Conservation (phyloP, 2,329 filamentous ascomycete genomes). For the Fonsecaea multimorphosa region DNA sequence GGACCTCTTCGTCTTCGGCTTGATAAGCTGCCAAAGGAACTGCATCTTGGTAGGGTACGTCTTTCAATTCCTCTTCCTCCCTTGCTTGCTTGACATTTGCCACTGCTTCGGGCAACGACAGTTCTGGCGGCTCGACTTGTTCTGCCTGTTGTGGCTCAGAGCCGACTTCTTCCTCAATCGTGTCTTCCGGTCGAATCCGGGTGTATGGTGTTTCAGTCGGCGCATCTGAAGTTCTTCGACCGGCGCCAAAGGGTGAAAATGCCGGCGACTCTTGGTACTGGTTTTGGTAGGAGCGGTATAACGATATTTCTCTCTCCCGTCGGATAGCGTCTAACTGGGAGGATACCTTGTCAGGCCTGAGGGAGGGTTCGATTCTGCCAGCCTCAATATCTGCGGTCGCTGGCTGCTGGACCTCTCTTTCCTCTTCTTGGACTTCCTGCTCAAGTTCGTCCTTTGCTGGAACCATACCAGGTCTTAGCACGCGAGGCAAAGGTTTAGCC, state of each 20-base stretch:
- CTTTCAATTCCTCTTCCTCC: slow-evolving; percentile 37
- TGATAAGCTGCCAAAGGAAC: slow-evolving; percentile 53
- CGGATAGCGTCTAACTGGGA: slow-evolving; percentile 25
- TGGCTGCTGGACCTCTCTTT: not conserved
- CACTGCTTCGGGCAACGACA: slow-evolving; percentile 22
- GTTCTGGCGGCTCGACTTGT: slow-evolving; percentile 16
- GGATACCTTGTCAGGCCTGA: slow-evolving; percentile 20
- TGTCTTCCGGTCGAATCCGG: slow-evolving; percentile 19
- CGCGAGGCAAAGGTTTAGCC: slow-evolving; percentile 61
- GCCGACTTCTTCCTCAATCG: slow-evolving; percentile 27
- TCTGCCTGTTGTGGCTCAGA: not conserved
- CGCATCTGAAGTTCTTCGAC: slow-evolving; percentile 20
- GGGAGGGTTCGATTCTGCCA: slow-evolving; percentile 27
- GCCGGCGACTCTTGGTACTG: slow-evolving; percentile 19
- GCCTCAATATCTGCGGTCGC: slow-evolving; percentile 19
- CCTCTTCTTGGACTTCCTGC: slow-evolving; percentile 34
- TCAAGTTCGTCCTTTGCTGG: slow-evolving; percentile 51
- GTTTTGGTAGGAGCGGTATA: slow-evolving; percentile 22
- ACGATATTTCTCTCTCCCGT: slow-evolving; percentile 25
- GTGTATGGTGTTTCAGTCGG: slow-evolving; percentile 15
- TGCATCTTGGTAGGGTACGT: slow-evolving; percentile 50
- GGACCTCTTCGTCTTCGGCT: slow-evolving; percentile 55
- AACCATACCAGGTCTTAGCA: slow-evolving; percentile 61
- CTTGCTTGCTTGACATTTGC: slow-evolving; percentile 29
- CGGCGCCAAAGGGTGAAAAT: slow-evolving; percentile 16